phyloP scores from a whole-genome alignment of 192 early-diverging fungal genomes.

The Rhizophagus prolifer region DNA sequence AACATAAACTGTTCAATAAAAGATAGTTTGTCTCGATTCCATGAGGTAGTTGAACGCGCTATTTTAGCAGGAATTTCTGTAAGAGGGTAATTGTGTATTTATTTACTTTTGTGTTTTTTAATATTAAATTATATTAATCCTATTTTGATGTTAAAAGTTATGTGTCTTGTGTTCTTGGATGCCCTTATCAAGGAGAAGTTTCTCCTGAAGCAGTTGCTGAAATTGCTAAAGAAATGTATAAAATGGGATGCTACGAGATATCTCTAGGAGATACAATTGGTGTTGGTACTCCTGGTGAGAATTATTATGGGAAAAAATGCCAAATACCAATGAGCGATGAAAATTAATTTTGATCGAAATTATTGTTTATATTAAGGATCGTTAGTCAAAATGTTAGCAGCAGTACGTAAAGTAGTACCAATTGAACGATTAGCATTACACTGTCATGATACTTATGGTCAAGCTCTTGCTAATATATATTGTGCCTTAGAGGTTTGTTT shows the following conservation, averaged over 20 bases:
- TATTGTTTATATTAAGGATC: constrained; percentile 33
- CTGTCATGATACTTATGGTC: constrained; percentile 97
- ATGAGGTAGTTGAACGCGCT: constrained; percentile 63
- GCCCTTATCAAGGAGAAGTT: constrained; percentile 88
- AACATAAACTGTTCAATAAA: constrained; percentile 93
- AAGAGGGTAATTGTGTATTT: constrained; percentile 55
- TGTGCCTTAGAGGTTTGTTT: constrained; percentile 63
- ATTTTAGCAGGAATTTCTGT: constrained; percentile 64
- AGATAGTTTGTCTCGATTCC: constrained; percentile 76
- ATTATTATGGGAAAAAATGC: constrained; percentile 20
- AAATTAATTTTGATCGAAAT: background rate
- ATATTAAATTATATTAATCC: background rate
- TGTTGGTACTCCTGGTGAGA: constrained; percentile 69
- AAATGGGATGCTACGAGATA: constrained; percentile 97
- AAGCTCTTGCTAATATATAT: constrained; percentile 90
- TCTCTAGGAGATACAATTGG: constrained; percentile 97
- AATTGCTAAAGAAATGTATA: constrained; percentile 69
- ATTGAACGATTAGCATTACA: constrained; percentile 82
- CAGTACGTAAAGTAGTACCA: constrained; percentile 68
- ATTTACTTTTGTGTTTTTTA: constrained; percentile 8
- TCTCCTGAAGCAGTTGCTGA: constrained; percentile 66
- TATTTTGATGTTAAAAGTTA: constrained; percentile 55
- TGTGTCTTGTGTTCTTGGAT: constrained; percentile 88
- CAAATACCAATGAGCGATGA: background rate
- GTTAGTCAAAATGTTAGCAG: constrained; percentile 69